Base-by-base conservation (phyloP, 2,329 filamentous ascomycete species). In the Seiridium unicorne region DNA sequence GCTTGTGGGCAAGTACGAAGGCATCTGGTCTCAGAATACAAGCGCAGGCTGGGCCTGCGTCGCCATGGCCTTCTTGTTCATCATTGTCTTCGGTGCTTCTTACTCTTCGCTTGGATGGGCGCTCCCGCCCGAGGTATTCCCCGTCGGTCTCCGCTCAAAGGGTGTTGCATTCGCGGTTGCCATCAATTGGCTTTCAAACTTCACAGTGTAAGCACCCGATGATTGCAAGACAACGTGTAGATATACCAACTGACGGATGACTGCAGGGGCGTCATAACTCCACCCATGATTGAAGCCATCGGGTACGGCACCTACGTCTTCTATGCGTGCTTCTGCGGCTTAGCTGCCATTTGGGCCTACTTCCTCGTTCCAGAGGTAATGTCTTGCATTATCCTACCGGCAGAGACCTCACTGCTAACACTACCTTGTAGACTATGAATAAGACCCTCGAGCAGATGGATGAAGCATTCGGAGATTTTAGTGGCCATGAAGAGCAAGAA, bases 11-110 rank as follows among this genome's bases (percentile, higher is more conserved):
- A 74, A 75, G 6, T 82, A 79, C 64, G 74, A 82, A 36, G 63
- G 80, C 57, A 69, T 77, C 32, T 87, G 83, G 77, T 67, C 70
- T 1, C 64, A 72, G 1, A 78, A 86, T 64, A 65, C 68, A 3
- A 77, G 73, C 1, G 82, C 80, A 0, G 83, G 83, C 3, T 87
- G 84, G 84, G 82, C 77, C 4, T 81, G 81, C 1, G 81, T 86
- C 0, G 80, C 81, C 54, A 70, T 65, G 10, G 59, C 63, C 31
- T 65, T 68, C 8, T 66, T 74, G 56, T 62, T 72, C 13, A 70
- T 69, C 53, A 71, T 77, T 11, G 69, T 69, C 35, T 68, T 69
- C 40, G 74, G 66, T 6, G 55, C 62, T 10, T 70, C 72, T 0
- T 77, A 73, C 36, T 69, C 68, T 1, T 74, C 73, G 1, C 63